Conservation (phyloP, 225 moss, liverwort and hornwort species). For the Climacium dendroides region DNA sequence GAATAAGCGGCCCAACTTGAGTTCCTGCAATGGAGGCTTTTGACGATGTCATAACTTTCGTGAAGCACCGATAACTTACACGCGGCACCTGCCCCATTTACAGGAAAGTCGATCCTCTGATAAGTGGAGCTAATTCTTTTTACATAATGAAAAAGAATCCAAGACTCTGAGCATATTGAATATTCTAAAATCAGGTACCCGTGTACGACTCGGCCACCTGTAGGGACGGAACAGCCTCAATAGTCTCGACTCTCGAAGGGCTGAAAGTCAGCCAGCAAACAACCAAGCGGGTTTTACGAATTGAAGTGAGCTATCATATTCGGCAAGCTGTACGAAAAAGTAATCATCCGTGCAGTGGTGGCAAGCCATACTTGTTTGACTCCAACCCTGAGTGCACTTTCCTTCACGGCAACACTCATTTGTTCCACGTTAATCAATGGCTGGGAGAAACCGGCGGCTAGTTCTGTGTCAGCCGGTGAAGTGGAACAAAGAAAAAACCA, state of each 20-base stretch:
- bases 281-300: neutral
- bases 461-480: neutral
- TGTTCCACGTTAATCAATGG: neutral
- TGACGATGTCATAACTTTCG: neutral
- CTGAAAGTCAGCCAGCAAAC: neutral
- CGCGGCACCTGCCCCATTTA: neutral
- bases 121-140: neutral
- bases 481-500: neutral
- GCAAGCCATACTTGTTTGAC: neutral
- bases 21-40: neutral
- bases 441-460: accelerated
- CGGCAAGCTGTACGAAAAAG: neutral
- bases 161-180: neutral
- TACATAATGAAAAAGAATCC: too few species aligned
- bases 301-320: too few species aligned
- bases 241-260: neutral
- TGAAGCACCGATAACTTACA: neutral
- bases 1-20: neutral
- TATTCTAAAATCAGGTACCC: too few species aligned
- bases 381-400: neutral
- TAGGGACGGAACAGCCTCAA: too few species aligned
- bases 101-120: neutral
- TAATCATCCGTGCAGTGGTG: neutral
- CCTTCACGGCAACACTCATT: neutral
- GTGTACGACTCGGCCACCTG: neutral